A percentile compares a stretch with the other conserved stretches of the same genome.
phyloP scores from a whole-genome alignment of 2,329 filamentous ascomycete species.

The Epichloe coenophiala region DNA sequence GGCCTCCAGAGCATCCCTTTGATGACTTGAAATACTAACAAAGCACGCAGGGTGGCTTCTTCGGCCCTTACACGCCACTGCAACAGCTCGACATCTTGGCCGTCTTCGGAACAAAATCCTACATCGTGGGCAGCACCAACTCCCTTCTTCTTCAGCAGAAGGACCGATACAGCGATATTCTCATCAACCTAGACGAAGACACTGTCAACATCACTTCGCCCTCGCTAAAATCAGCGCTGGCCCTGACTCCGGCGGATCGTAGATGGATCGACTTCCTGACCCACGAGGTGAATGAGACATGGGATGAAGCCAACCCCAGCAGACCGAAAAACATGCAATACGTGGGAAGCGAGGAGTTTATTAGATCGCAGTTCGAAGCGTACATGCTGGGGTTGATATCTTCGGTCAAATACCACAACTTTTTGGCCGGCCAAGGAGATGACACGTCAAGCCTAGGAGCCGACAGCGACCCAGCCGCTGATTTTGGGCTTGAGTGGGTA shows the following conservation, averaged over 20 bases:
- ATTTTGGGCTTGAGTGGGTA: conserved; percentile 77
- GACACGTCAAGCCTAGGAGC: conserved; percentile 51
- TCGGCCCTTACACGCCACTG: conserved; percentile 90
- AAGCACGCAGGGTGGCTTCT: conserved; percentile 61
- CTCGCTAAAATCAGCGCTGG: conserved; percentile 60
- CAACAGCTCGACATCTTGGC: conserved; percentile 91
- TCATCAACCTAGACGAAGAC: conserved; percentile 90
- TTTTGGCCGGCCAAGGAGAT: conserved; percentile 54
- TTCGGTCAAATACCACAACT: conserved; percentile 77
- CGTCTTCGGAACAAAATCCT: conserved; percentile 89
- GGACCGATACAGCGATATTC: conserved; percentile 88
- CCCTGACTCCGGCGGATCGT: conserved; percentile 73
- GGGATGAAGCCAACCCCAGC: conserved; percentile 83
- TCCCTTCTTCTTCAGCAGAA: conserved; percentile 85
- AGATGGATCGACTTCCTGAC: conserved; percentile 95
- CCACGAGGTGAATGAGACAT: conserved; percentile 87
- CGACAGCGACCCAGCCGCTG: conserved; percentile 71
- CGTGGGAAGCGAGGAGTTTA: conserved; percentile 92
- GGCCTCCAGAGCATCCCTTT: background rate
- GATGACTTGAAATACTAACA: background rate
- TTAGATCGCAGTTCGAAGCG: conserved; percentile 91
- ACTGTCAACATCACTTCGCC: conserved; percentile 73
- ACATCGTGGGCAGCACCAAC: conserved; percentile 94
- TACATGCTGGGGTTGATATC: conserved; percentile 84
- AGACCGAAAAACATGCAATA: conserved; percentile 93